Evolutionary conservation across 805 yeast genomes (phyloP).

Genomic region (Myxozyma mucilagina): DNA sequence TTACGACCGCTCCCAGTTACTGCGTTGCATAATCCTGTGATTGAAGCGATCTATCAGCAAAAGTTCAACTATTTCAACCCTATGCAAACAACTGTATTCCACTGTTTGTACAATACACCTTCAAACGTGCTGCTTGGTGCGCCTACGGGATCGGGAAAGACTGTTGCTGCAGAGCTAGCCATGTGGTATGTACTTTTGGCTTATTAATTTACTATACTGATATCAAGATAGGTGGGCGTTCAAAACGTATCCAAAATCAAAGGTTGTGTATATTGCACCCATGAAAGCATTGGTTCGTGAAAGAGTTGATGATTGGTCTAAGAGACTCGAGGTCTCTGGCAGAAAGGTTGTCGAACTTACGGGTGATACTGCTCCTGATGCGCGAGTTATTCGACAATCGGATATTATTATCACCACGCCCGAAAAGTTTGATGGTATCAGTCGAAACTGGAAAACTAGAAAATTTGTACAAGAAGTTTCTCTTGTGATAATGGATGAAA

Average conservation of each 20-base stretch:
- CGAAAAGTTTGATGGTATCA: slow-evolving; percentile 83
- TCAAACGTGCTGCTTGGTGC: slow-evolving; percentile 90
- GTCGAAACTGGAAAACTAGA: slow-evolving; percentile 81
- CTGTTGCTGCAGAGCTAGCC: slow-evolving; percentile 94
- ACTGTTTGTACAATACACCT: slow-evolving; percentile 76
- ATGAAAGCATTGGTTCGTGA: slow-evolving; percentile 86
- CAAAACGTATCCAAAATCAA: slow-evolving; percentile 63
- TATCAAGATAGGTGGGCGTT: slow-evolving; percentile 57
- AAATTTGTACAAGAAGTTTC: slow-evolving; percentile 73
- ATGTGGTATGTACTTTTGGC: slow-evolving; percentile 62
- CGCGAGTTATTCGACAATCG: slow-evolving; percentile 63
- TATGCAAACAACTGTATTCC: slow-evolving; percentile 97
- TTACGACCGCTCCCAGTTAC: slow-evolving; percentile 83
- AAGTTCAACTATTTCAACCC: slow-evolving; percentile 90
- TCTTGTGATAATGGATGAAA: slow-evolving; percentile 81
- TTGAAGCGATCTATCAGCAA: slow-evolving; percentile 66
- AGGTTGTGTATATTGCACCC: slow-evolving; percentile 79
- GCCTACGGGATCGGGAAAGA: slow-evolving; percentile 98
- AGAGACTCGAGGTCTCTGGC: slow-evolving; percentile 51
- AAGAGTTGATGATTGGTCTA: slow-evolving; percentile 78
- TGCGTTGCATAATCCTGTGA: slow-evolving; percentile 67
- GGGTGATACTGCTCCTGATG: slow-evolving; percentile 79
- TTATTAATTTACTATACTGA: not conserved
- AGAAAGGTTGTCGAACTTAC: slow-evolving; percentile 69
- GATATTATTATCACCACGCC: slow-evolving; percentile 82